These are phyloP conservation scores for Hypoxylon trugodes DNA, from an alignment of 495 filamentous ascomycete genomes.

Conservation along the genomic window DNA sequence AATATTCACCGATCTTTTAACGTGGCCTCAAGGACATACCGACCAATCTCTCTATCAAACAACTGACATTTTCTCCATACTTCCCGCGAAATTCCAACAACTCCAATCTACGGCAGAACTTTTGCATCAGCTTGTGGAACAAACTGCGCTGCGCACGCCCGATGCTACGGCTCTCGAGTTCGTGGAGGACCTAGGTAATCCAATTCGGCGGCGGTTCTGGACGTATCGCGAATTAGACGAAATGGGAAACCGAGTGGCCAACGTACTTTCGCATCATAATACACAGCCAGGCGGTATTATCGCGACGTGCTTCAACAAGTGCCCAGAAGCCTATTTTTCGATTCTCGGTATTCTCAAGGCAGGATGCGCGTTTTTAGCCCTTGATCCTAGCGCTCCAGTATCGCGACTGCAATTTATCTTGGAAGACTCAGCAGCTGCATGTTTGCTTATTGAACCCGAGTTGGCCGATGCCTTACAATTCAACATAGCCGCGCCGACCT, in stretches of 20 bases:
- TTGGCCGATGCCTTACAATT: slow-evolving; percentile 37
- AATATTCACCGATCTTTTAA: slow-evolving; percentile 56
- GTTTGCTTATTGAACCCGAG: slow-evolving; percentile 56
- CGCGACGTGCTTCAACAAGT: slow-evolving; percentile 82
- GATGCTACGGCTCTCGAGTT: slow-evolving; percentile 68
- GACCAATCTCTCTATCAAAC: slow-evolving; percentile 28
- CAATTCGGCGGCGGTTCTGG: slow-evolving; percentile 58
- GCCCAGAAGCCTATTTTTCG: slow-evolving; percentile 77
- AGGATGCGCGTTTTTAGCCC: slow-evolving; percentile 82
- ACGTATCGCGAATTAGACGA: slow-evolving; percentile 68
- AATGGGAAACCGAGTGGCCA: slow-evolving; percentile 67
- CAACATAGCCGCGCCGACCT: slow-evolving; percentile 43
- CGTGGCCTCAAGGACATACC: slow-evolving; percentile 43
- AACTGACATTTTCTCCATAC: slow-evolving; percentile 60
- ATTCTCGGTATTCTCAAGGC: slow-evolving; percentile 84
- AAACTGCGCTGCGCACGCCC: slow-evolving; percentile 50
- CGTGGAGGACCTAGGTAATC: slow-evolving; percentile 50
- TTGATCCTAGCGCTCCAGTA: slow-evolving; percentile 70
- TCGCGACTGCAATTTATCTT: slow-evolving; percentile 72
- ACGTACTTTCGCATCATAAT: slow-evolving; percentile 53
- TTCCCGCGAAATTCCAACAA: slow-evolving; percentile 56
- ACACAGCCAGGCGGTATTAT: slow-evolving; percentile 64
- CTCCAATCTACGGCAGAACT: slow-evolving; percentile 56
- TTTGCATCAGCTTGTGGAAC: slow-evolving; percentile 71
- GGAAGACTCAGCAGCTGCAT: slow-evolving; percentile 64